Base-by-base conservation (phyloP, 805 yeast genomes). In the Hanseniaspora valbyensis region DNA sequence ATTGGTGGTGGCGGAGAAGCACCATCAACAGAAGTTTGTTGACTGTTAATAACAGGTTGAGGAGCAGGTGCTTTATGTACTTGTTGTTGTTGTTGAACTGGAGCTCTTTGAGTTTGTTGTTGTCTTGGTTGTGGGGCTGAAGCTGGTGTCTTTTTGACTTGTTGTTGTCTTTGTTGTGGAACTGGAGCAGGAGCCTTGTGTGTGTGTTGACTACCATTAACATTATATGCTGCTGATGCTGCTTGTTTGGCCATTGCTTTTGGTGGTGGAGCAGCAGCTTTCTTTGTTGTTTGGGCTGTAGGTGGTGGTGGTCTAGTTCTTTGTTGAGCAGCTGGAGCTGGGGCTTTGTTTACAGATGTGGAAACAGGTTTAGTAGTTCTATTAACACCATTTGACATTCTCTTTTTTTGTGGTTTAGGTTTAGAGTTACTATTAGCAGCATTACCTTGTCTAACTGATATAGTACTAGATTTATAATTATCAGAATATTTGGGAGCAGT, bases 381-480 rank as follows among this genome's bases (percentile, higher is more conserved):
- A 12, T 55, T 53, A 26, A 54, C 57, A 22, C 54, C 55, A 9
- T 57, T 42, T 14, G n/a, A n/a, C n/a, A 55, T 40, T 14, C 56
- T 58, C 32, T 64, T 66, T n/a, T 78, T 79, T 62, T 78, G 77
- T 28, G 97, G 97, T 57, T 82, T 78, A 58, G 80, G 78, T 30
- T 78, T 81, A 19, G 88, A 81, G n/a, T 61, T 69, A 12, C 92
- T 75, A 53, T 70, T 75, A 0, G 85, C 80, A 6, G 95, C 88
- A 54, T 76, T 71, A 14, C 98, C 98, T 41, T 75, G 75, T 42
- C 79, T 77, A 16, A 87, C 95, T 37, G 77, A 79, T 24, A 92
- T 89, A 0, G 85, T 78, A 55, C 95, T 84, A 3, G 96, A 86
- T 68, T 92, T 92, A 70, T 92, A 92, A 10, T 68, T 53, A 63